Evolutionary conservation across 2,329 filamentous ascomycete species (phyloP).

Genomic region (Ophiostoma ulmi): DNA sequence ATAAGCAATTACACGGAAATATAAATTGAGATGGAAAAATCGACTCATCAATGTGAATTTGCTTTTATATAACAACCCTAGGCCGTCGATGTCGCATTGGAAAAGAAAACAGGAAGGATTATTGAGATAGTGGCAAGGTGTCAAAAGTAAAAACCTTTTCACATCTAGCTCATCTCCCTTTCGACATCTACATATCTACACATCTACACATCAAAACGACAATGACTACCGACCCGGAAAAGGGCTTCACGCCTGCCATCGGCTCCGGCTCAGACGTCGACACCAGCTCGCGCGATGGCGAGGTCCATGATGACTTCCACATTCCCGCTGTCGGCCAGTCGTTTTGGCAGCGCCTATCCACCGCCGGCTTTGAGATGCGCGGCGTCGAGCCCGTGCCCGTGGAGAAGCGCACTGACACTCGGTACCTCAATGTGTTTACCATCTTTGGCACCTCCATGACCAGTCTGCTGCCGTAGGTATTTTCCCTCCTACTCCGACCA

Average conservation of each 20-base stretch:
- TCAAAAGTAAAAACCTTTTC: too few relatives aligned
- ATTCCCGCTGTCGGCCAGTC: constrained; percentile 17
- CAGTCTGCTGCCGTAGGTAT: constrained; percentile 39
- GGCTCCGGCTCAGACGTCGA: not conserved
- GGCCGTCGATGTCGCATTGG: not conserved
- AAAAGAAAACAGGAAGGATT: not conserved
- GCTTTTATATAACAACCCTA: not conserved
- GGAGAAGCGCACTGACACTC: constrained; percentile 39
- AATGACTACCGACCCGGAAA: not conserved
- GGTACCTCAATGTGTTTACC: constrained; percentile 44
- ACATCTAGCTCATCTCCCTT: too few relatives aligned
- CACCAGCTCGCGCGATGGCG: not conserved
- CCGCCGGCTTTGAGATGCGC: constrained; percentile 37
- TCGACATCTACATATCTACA: too few relatives aligned
- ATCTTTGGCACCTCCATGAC: constrained; percentile 46
- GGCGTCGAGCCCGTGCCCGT: constrained; percentile 43
- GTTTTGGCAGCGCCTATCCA: constrained; percentile 18
- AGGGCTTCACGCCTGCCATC: not conserved
- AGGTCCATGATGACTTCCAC: constrained; percentile 20
- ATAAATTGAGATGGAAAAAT: not conserved
- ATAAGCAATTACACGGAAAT: not conserved
- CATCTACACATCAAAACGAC: not conserved
- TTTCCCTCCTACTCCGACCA: not conserved
- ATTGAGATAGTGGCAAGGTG: too few relatives aligned
- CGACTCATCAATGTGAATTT: not conserved